Evolutionary conservation across 768 basidiomycete genomes (phyloP), one percentile per base, ranked within the genome.

Genomic region (Lepiota venenata): DNA sequence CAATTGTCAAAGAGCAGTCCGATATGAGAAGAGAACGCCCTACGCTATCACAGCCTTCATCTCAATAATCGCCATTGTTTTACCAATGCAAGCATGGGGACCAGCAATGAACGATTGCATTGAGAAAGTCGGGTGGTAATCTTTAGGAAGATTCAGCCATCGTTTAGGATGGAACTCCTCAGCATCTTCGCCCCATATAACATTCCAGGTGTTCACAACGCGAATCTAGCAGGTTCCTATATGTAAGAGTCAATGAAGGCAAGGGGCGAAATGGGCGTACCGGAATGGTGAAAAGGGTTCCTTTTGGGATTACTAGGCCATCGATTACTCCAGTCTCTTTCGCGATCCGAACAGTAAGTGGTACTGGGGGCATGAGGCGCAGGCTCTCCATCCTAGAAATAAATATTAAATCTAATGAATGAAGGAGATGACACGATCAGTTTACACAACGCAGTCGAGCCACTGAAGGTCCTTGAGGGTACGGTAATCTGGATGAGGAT

Each of bases 131-230:
- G 73, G 51, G 57, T 72, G 69, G 60, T 71, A 74, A 1, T 59
- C 61, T 20, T 65, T 53, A 1, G 74, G 73, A 1, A 74, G 69
- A 52, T 71, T 62, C 6, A 75, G 67, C 79, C 79, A 81, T 37
- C 80, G 73, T 11, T 64, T 64, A 1, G 79, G 80, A 27, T 64
- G 70, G 62, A 79, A 80, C 74, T 75, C 73, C 58, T 78, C 76
- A 2, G 78, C 78, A 54, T 82, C 76, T 44, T 72, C 70, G 12
- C 79, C 79, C 79, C 78, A 82, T 10, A 77, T 56, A 11, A 66
- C 71, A 49, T 74, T 74, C 71, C 74, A 77, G 1, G 77, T 79
- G 57, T 82, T 82, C 41, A 79, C 65, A 4, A 73, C 74, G 35
- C 76, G 73, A 48, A 80, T 79, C 78, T 81, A 15, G 16, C 12